These are phyloP conservation scores for Pseudohalonectria lignicola DNA, from an alignment of 2,329 filamentous ascomycete genomes.

Conservation along the genomic window DNA sequence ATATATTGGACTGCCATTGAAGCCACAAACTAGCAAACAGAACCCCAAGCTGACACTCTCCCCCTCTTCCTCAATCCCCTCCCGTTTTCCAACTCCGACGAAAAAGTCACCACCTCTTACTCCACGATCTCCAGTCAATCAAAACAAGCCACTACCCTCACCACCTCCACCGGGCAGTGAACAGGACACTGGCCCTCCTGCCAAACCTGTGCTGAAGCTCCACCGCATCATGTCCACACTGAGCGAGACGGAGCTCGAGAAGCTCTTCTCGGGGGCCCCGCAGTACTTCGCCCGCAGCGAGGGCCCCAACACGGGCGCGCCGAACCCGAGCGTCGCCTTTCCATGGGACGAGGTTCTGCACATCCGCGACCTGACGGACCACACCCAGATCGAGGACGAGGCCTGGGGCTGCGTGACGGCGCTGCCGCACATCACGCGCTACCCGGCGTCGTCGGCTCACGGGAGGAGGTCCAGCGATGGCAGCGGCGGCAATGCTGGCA, in stretches of 20 bases:
- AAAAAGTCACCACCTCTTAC: conserved; percentile 3
- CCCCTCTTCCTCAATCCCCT: too few species aligned
- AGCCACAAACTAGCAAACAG: too few species aligned
- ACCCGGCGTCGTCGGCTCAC: conserved; percentile 26
- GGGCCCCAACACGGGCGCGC: conserved; percentile 46
- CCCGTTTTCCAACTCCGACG: too few species aligned
- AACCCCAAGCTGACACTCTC: too few species aligned
- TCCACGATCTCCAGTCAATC: conserved; percentile 29
- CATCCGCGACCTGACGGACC: conserved; percentile 54
- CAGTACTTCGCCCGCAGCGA: conserved; percentile 56
- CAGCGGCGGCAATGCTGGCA: not conserved
- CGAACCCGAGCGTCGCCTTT: conserved; percentile 53
- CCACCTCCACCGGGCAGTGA: conserved; percentile 34
- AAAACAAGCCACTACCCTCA: conserved; percentile 47
- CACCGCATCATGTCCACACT: conserved; percentile 50
- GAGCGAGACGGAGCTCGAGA: conserved; percentile 49
- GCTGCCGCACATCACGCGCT: conserved; percentile 49
- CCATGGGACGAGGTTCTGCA: conserved; percentile 54
- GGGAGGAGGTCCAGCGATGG: conserved; percentile 15
- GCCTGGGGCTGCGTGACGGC: conserved; percentile 53
- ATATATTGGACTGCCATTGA: too few species aligned
- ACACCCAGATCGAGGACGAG: conserved; percentile 49
- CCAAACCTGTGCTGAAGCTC: conserved; percentile 36
- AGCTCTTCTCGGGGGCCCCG: conserved; percentile 65
- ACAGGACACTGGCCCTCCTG: conserved; percentile 23